A percentile compares a stretch with the other conserved stretches of the same genome.
Conservation (phyloP, 768 basidiomycete species). For the Auricularia cornea region DNA sequence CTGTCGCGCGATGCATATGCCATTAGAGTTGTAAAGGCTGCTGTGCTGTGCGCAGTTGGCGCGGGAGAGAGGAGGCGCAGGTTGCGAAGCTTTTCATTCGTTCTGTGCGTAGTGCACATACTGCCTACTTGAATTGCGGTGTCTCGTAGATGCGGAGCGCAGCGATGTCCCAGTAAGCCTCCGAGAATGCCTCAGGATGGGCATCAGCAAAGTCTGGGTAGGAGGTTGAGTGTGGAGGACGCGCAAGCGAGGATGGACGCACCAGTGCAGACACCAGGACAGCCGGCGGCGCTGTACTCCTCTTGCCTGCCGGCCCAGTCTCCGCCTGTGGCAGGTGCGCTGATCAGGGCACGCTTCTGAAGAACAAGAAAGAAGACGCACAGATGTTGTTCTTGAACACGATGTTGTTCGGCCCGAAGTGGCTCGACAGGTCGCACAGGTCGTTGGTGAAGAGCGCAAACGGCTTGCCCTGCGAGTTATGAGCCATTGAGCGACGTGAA, state of each 20-base stretch:
- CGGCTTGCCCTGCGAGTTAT: slow-evolving; percentile 43
- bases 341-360: background rate
- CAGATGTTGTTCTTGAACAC: slow-evolving; percentile 66
- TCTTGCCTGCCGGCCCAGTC: slow-evolving; percentile 45
- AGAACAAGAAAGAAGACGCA: slow-evolving; percentile 23
- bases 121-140: background rate
- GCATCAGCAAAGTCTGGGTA: background rate
- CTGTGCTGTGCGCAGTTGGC: too few relatives aligned
- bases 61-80: too few relatives aligned
- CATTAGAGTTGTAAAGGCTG: too few relatives aligned
- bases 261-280: slow-evolving; percentile 48
- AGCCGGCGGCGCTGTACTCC: slow-evolving; percentile 39
- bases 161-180: slow-evolving; percentile 15
- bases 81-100: too few relatives aligned
- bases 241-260: background rate
- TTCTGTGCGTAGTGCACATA: too few relatives aligned
- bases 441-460: slow-evolving; percentile 50
- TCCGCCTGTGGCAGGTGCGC: slow-evolving; percentile 33
- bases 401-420: slow-evolving; percentile 53
- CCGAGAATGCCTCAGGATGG: slow-evolving; percentile 10
- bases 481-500: too few relatives aligned
- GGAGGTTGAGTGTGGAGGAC: too few relatives aligned
- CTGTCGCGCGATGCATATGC: too few relatives aligned
- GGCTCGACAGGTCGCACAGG: slow-evolving; percentile 45
- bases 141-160: slow-evolving; percentile 9